Evolutionary conservation across 176 grass and related monocot genomes (phyloP), one percentile per base, ranked within the genome.

Genomic region (Panicum miliaceum): DNA sequence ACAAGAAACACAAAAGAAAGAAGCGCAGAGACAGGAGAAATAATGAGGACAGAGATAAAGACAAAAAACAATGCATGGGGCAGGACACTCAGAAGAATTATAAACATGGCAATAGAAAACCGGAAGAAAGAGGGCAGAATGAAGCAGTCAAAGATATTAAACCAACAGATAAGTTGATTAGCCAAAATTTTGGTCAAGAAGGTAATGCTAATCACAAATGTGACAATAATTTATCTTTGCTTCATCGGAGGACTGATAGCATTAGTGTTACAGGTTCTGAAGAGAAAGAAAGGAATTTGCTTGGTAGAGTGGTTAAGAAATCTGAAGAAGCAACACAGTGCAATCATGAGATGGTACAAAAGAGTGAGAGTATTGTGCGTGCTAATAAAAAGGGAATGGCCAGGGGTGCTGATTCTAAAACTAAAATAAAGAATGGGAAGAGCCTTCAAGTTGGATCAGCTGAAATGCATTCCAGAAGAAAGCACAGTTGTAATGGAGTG

Each of bases 101-200:
- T 40, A 16, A 62, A 34, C 36, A 34, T 50, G 48, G 52, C 46
- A 81, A 77, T 72, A 70, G 68, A 76, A 79, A 36, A 36, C 56
- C 73, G 22, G 51, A 78, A 73, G 75, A 86, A 51, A 81, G 66
- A 57, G 34, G 38, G 3, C 29, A 59, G 6, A 66, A 91, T 48
- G 75, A 76, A 85, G 80, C 63, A 14, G 43, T 42, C 48, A 78
- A 94, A 73, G 19, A 88, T 86, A 83, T 51, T 72, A 89, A 81
- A 73, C 87, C 74, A 57, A n/a, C 19, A 35, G 57, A 78, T 75
- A 80, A 86, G 64, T 76, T 86, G 68, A 38, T 41, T 74, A 75
- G 45, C 78, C 76, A 15, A 70, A 34, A 29, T 58, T 32, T 59
- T 38, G 57, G 62, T 68, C 70, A 81, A 52, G 84, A 82, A 78